Conservation (phyloP, 257 asterid genomes). For the Rauvolfia tetraphylla region DNA sequence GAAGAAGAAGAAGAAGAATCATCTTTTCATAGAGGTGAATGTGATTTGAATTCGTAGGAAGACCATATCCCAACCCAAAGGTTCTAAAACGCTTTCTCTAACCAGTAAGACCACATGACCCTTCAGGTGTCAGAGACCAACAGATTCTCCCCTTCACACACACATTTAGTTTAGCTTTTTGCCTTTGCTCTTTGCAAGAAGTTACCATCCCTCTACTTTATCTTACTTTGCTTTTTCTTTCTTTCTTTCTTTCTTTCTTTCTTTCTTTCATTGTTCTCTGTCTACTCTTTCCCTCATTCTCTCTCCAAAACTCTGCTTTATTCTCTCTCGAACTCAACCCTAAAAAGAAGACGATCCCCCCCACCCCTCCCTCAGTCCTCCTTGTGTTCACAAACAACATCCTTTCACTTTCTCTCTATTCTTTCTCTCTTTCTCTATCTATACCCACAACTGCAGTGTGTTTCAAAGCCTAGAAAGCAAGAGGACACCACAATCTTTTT, state of each 20-base stretch:
- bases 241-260: slow-evolving; percentile 11
- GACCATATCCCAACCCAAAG: slow-evolving; percentile 24
- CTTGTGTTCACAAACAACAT: slow-evolving; percentile 55
- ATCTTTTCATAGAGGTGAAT: slow-evolving; percentile 7
- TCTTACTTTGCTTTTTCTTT: slow-evolving; percentile 29
- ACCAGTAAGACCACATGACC: slow-evolving; percentile 36
- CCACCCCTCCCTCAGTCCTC: slow-evolving; percentile 34
- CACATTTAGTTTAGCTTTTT: slow-evolving; percentile 41
- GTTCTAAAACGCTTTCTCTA: slow-evolving; percentile 41
- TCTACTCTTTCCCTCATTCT: slow-evolving; percentile 28
- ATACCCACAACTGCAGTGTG: slow-evolving; percentile 24
- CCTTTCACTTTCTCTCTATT: slow-evolving; percentile 36
- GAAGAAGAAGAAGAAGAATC: slow-evolving; percentile 44
- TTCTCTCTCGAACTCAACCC: slow-evolving; percentile 55
- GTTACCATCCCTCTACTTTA: slow-evolving; percentile 56
- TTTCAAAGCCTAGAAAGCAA: slow-evolving; percentile 27
- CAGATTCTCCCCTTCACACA: slow-evolving; percentile 47
- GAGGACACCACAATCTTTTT: neutral
- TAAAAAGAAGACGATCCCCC: slow-evolving; percentile 30
- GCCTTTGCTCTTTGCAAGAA: slow-evolving; percentile 72
- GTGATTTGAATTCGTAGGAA: slow-evolving; percentile 27
- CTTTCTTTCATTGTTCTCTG: neutral
- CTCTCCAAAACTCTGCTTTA: slow-evolving; percentile 67
- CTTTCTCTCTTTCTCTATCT: slow-evolving; percentile 15
- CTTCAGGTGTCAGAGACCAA: slow-evolving; percentile 48